Evolutionary conservation across 2,329 filamentous ascomycete species (phyloP), one percentile per base, ranked within the genome.

Genomic region (Diaporthe eres): DNA sequence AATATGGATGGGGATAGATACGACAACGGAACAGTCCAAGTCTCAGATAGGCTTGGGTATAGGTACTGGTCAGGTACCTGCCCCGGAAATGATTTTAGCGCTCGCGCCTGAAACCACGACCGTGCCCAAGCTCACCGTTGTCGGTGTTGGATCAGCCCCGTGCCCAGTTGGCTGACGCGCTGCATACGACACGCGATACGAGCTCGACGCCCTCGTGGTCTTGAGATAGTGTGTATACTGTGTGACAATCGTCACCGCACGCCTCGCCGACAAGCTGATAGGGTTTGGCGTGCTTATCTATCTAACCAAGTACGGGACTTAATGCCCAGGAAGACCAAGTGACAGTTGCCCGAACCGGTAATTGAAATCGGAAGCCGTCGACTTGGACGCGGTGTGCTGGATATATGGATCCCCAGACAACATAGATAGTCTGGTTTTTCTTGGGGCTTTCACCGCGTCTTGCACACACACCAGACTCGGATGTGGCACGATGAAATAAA

Each of bases 111-210:
- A 70, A 70, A 70, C 65, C 65, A 55, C 49, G 49, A 17, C 65
- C 65, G 65, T 70, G 65, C 65, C 65, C 65, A 70, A 70, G 65
- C 65, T 70, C 65, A 70, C 65, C 65, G 65, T 70, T 70, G 65
- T 70, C 65, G 65, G 65, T 70, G 49, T 55, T 70, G 65, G 39
- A 55, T 37, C 34, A 42, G 65, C 49, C 65, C 65, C 65, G 65
- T 70, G 65, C 65, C 65, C 49, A 42, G 47, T 55, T 70, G 47
- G 65, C 65, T 70, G 65, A 70, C 65, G 65, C 65, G 65, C 65
- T 42, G 65, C 65, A 70, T 7, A 55, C 65, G 65, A 70, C 34
- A 55, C 65, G 25, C 47, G 65, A 70, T 70, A 70, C 65, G 65
- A 70, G 49, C 7, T 42, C 31, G 37, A 39, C n/a, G 34, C 34